Conservation (phyloP, 1,139 yeast genomes). For the Candida dubliniensis region DNA sequence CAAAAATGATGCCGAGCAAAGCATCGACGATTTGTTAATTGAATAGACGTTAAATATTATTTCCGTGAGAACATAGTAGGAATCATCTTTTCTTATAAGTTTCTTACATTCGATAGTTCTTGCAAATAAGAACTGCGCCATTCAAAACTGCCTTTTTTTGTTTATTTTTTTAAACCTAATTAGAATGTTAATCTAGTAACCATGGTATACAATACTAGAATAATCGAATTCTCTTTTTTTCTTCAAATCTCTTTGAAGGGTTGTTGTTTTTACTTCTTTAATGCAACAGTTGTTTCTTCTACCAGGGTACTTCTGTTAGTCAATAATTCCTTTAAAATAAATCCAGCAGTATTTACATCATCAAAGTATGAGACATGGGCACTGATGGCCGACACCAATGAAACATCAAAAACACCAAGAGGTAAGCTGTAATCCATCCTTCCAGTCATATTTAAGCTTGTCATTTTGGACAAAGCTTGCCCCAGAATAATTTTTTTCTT, state of each 20-base stretch:
- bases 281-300: constrained; percentile 23
- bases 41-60: constrained; percentile 15
- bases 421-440: constrained; percentile 81
- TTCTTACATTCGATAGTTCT: too few species aligned
- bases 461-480: constrained; percentile 34
- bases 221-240: too few species aligned
- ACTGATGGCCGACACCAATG: constrained; percentile 74
- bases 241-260: too few species aligned
- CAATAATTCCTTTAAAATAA: constrained; percentile 59
- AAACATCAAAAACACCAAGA: constrained; percentile 77
- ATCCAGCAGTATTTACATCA: constrained; percentile 81
- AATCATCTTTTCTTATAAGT: too few species aligned
- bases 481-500: constrained; percentile 3
- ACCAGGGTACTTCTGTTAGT: constrained; percentile 21
- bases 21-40: constrained; percentile 60
- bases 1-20: constrained; percentile 78
- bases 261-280: constrained; percentile 2
- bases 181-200: too few species aligned
- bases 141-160: background rate
- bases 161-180: too few species aligned
- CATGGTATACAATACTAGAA: too few species aligned
- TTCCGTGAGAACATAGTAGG: background rate
- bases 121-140: too few species aligned
- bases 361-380: constrained; percentile 90
- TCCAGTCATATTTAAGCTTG: constrained; percentile 61